Evolutionary conservation across 2,329 filamentous ascomycete genomes (phyloP), one percentile per base, ranked within the genome.

Genomic region (Cytospora schulzeri): DNA sequence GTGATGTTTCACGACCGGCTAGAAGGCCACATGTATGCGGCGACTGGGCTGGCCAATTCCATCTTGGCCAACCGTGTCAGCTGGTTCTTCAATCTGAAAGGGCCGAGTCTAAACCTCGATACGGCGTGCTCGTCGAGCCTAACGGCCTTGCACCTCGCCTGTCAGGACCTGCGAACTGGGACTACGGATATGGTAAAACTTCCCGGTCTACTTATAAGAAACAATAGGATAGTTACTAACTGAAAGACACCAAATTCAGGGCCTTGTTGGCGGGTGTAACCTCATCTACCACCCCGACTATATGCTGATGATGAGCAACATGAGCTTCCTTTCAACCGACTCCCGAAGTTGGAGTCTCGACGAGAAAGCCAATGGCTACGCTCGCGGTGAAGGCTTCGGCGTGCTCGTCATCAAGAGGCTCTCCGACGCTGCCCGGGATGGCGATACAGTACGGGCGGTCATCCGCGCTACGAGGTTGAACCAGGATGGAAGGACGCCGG

Each of bases 321-420:
- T 84, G 26, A 82, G 81, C 66, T 83, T 85, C 58, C 73, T 85
- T 1, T 82, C 81, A 52, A 77, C 80, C 1, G 78, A 81, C 64
- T 81, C 83, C 1, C 82, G 77, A 63, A 80, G 76, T 50, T 80
- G 80, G 65, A 82, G 82, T 7, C 88, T 83, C 69, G 87, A 81
- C 66, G 66, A 69, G 3, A 70, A 69, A 31, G 82, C 78, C 2
- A 75, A 79, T 62, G 84, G 83, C 0, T 85, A 84, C 68, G 79
- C 75, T 0, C 75, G 82, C 76, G 81, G 81, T 9, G 85, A 88
- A 58, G 84, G 83, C 0, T 73, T 85, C 19, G 78, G 80, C 1
- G 74, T 76, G 0, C 64, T 88, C 0, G 72, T 87, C 0, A 68
- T 88, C 0, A 88, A 88, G 69, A 74, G 72, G 0, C 69, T 87